A percentile compares a stretch with the other conserved stretches of the same genome.
Evolutionary conservation across 352 stramenopile genomes (phyloP).

Genomic region (Globisporangium solare): DNA sequence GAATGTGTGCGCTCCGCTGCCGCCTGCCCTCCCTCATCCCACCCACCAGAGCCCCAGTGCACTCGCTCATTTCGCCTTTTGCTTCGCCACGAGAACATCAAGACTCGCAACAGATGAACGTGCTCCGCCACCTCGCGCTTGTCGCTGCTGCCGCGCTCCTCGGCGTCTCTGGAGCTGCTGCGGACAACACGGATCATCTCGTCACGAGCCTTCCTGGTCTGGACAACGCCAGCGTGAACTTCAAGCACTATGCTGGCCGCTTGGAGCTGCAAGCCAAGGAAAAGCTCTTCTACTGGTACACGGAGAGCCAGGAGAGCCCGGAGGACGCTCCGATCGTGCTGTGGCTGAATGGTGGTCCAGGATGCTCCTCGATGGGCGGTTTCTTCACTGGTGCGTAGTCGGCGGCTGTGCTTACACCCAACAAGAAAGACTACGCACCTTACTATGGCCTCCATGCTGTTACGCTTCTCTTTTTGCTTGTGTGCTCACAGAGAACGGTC

Average conservation of each 20-base stretch:
- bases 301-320: conserved; percentile 53
- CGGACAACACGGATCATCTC: conserved; percentile 40
- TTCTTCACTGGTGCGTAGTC: conserved; percentile 30
- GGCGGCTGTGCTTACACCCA: too few relatives aligned
- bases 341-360: conserved; percentile 77
- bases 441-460: too few relatives aligned
- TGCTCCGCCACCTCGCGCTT: conserved; percentile 32
- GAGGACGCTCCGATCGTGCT: conserved; percentile 65
- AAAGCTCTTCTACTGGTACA: conserved; percentile 78
- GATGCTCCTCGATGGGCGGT: conserved; percentile 69
- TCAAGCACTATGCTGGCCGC: conserved; percentile 72
- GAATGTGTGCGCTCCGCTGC: background rate
- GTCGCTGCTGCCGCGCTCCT: conserved; percentile 23
- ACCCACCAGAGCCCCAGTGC: background rate
- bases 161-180: conserved; percentile 2
- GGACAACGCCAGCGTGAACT: conserved; percentile 24
- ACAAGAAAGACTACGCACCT: too few relatives aligned
- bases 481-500: conserved; percentile 61
- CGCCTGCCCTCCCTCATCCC: background rate
- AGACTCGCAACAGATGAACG: conserved; percentile 21
- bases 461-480: background rate
- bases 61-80: background rate
- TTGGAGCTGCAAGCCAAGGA: conserved; percentile 40
- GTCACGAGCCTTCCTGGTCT: conserved; percentile 50
- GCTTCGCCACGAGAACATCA: background rate